Evolutionary conservation across 225 moss, liverwort and hornwort genomes (phyloP), one percentile per base, ranked within the genome.

Genomic region (Bryoerythrophyllum caledonicum): DNA sequence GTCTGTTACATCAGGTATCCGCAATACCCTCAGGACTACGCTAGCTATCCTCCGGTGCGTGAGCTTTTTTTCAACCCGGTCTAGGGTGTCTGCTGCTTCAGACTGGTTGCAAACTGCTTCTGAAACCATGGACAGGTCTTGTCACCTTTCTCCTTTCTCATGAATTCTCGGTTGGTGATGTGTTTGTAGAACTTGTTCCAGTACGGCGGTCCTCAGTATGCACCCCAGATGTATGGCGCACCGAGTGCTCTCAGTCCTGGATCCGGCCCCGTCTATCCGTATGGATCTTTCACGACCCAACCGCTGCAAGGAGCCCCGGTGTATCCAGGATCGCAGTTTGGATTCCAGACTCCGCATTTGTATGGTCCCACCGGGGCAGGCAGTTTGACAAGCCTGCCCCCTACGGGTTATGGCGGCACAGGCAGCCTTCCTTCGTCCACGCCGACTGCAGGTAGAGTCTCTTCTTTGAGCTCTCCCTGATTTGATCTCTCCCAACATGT

Each of bases 21-120:
- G 82, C 99, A 95, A 87, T 99, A 95, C 86, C 91, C 99, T 64
- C 99, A 91, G 67, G 99, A 99, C 76, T 99, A 92, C 86, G 81
- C 87, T 76, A 86, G 80, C 82, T 99, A 93, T 78, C 87, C 99
- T 54, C 95, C 89, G 93, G 99, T 99, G 83, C 76, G 86, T 86
- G 70, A 48, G 17, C 48, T 57, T 60, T 83, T 63, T 85, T 73
- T 60, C 75, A 67, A 70, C 75, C 64, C 72, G 72, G 40, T 49
- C 34, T 49, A 75, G 81, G 78, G 78, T 81, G 55, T 58, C 61
- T 68, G 56, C 16, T n/a, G 56, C 16, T n/a, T 73, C 78, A 44
- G 23, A 65, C 48, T 65, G 48, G 27, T 59, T 37, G 23, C 71
- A 43, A 38, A n/a, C n/a, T n/a, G n/a, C n/a, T n/a, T n/a, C n/a